Base-by-base conservation (phyloP, 768 basidiomycete species). In the Chalciporus sphaerocephalus region DNA sequence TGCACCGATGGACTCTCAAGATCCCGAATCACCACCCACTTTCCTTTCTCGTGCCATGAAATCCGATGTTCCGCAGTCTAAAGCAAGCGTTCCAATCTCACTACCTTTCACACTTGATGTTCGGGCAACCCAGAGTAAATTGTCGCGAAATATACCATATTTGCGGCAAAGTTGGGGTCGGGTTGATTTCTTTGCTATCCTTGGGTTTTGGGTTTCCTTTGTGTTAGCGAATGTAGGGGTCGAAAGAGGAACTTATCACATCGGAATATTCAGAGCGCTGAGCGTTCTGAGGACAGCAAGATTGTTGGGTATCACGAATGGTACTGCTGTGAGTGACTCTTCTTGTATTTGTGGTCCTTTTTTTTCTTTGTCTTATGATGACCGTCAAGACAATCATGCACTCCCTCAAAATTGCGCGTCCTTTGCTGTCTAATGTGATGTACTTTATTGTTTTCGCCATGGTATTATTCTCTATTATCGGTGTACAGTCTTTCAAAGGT, bases 371-470 rank as follows among this genome's bases (percentile, higher is more conserved):
- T 35, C 43, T 58, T 40, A 57, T 39, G 30, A 6, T 46, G 17
- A 21, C 5, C 6, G 30, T 37, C 11, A 52, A 81, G 74, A 87
- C 93, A 0, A 96, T 98, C 58, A 85, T 98, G 74, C 87, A 83
- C 47, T 93, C 90, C 3, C 70, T 98, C 44, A 98, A 97, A 68
- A 84, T 81, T 1, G 93, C 94, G 0, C 79, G 85, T 18, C 92
- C 94, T 0, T 70, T 96, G n/a, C 78, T 98, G 8, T 81, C 92
- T 5, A 85, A 84, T 46, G 93, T 97, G 5, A 81, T 92, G 0
- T 88, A 89, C 62, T 97, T 97, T 59, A 87, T 96, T 13, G 52
- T 93, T 17, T 97, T 97, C 56, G 92, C 92, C 0, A 85, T 92
- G 70, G 68, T 81, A 11, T 59, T 98, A 6, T 96, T 97, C 65